Base-by-base conservation (phyloP, 208 protist genomes). In the Naegleria lovaniensis region DNA sequence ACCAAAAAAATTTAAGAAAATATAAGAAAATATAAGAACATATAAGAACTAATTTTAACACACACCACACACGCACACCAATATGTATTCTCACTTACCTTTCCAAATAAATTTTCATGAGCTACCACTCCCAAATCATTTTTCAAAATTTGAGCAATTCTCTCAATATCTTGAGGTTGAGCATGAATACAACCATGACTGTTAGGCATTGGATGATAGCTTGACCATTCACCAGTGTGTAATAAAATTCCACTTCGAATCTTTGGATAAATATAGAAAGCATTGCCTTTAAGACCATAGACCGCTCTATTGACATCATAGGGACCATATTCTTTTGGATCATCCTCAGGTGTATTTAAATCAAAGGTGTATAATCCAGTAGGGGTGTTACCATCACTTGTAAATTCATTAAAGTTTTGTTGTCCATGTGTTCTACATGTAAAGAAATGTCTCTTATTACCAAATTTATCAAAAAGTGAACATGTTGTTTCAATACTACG, bases 361-460 rank as follows among this genome's bases (percentile, higher is more conserved):
- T 94, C 93, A 88, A 94, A 93, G 7, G 79, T 75, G 51, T 92
- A 90, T 38, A 94, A 58, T 43, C 93, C 93, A 36, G 93, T 94
- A 67, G 92, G 92, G 15, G 93, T 94, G 25, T 85, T 38, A 38
- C 93, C 93, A 67, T 92, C 59, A 39, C 41, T 29, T 39, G 88
- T 90, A 5, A 94, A 85, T 33, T 94, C n/a, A 90, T 91, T 94
- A 19, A 91, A 48, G 6, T 83, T 40, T 41, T 41, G 90, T 83
- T 94, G 92, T 51, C 93, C 93, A n/a, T 94, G 59, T 16, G 92
- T 90, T 75, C 92, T 90, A 43, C 91, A 91, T 25, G 59, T 85
- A 29, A 94, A 94, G 15, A 22, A 22, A 43, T 92, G 88, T 39
- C 94, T 76, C 19, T 58, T 25, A 59, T 91, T 93, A 29, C 88